Base-by-base conservation (phyloP, 768 basidiomycete genomes). In the Crepidotus variabilis region DNA sequence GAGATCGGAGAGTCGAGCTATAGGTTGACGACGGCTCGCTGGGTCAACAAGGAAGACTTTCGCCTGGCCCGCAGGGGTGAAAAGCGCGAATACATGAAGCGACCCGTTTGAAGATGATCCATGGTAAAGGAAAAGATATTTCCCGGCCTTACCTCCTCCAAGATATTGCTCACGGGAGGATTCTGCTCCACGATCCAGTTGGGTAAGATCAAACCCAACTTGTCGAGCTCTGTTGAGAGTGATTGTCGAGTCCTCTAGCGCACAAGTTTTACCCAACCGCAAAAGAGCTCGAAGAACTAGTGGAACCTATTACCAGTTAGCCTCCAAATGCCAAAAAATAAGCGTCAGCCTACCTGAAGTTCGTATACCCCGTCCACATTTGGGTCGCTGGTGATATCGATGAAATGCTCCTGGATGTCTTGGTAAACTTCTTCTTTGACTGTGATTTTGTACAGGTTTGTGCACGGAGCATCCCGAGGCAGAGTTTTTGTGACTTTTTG, bases 311-410 rank as follows among this genome's bases (percentile, higher is more conserved):
- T 43, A 48, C 11, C 50, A 32, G 35, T 54, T 55, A 45, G 51
- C 51, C 46, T 52, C 52, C 52, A 33, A 33, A n/a, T 28, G 10
- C 50, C 20, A 21, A 35, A 34, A 1, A 53, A 33, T 33, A 23
- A 33, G 34, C 28, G 48, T 36, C 18, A 7, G 55, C 77, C 45
- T 60, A 94, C 92, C 81, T 98, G 94, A 18, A 88, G 78, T 72
- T 99, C 97, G 64, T 88, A 99, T 2, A 97, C 90, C 1, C 93
- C 94, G 63, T 98, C 94, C 8, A 98, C 92, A 65, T 91, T 93
- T 0, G 95, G 92, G 64, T 95, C 91, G 65, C 97, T 97, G 57
- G 85, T 92, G 50, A 98, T 77, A 67, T 94, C 88, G 16, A 93
- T 87, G 66, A 98, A 98, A 67, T 97, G 92, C 55, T 92, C 88